Evolutionary conservation across 805 yeast genomes (phyloP).

Genomic region (Kuraishia borneana): DNA sequence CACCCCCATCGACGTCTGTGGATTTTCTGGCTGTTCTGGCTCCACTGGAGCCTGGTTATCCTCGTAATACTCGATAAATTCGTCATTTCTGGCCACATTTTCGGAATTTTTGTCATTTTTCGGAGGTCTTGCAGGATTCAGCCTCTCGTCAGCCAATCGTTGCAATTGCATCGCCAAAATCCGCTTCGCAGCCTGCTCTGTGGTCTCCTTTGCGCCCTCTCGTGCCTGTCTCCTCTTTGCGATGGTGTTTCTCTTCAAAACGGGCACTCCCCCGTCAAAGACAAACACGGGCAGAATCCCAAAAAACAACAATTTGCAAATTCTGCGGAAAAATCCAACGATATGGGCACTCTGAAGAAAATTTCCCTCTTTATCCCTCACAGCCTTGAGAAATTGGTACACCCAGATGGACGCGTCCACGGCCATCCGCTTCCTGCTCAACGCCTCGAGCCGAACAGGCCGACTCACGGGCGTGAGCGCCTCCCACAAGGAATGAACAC

Average conservation of each 20-base stretch:
- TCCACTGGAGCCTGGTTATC: constrained; percentile 10
- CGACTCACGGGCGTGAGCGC: constrained; percentile 81
- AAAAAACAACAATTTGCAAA: constrained; percentile 78
- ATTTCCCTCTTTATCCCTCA: constrained; percentile 76
- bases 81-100: constrained; percentile 13
- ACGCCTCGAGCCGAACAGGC: constrained; percentile 81
- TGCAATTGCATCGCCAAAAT: constrained; percentile 75
- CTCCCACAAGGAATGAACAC: constrained; percentile 93
- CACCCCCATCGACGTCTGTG: constrained; percentile 6
- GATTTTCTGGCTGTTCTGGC: background rate
- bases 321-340: constrained; percentile 91
- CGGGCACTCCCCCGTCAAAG: constrained; percentile 93
- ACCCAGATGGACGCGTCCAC: constrained; percentile 99
- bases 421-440: constrained; percentile 70
- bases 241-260: constrained; percentile 70
- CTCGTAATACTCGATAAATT: constrained; percentile 24
- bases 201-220: constrained; percentile 61
- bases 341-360: constrained; percentile 73
- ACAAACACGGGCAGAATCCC: constrained; percentile 87
- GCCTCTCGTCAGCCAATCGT: constrained; percentile 26
- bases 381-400: constrained; percentile 92
- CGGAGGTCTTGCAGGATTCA: constrained; percentile 1
- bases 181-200: constrained; percentile 67
- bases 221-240: constrained; percentile 60
- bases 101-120: constrained; percentile 5